These are phyloP conservation scores for Colletotrichum gloeosporioides DNA, from an alignment of 2,329 filamentous ascomycete species.

Conservation along the genomic window DNA sequence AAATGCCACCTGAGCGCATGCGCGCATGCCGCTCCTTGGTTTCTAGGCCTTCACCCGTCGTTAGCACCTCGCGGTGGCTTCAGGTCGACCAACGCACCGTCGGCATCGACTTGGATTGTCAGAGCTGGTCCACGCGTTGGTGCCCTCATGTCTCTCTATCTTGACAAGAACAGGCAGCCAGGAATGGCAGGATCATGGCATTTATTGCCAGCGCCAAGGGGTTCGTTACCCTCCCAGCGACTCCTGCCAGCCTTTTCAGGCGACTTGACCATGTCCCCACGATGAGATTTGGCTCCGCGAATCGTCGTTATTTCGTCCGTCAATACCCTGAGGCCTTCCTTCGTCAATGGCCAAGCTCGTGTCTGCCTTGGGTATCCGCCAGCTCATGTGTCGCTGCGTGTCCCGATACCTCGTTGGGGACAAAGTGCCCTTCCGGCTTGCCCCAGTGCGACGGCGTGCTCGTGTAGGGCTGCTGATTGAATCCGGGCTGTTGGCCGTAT, in stretches of 20 bases:
- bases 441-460: not conserved
- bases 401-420: not conserved
- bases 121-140: not conserved
- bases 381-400: not conserved
- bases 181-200: fast-evolving
- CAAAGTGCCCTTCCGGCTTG: not conserved
- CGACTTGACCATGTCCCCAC: not conserved
- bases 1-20: not conserved
- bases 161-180: not conserved
- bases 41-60: not conserved
- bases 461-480: not conserved
- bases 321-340: not conserved
- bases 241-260: not conserved
- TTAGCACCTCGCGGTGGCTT: not conserved
- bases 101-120: not conserved
- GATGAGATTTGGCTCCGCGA: not conserved
- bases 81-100: not conserved
- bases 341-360: conserved; percentile 1
- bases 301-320: not conserved
- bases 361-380: not conserved
- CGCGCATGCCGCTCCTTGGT: not conserved
- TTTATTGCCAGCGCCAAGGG: not conserved
- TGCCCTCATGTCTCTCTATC: not conserved
- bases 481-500: not conserved
- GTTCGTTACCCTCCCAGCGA: not conserved